Conservation (phyloP, 257 asterid genomes). For the Solanum clarkiae region DNA sequence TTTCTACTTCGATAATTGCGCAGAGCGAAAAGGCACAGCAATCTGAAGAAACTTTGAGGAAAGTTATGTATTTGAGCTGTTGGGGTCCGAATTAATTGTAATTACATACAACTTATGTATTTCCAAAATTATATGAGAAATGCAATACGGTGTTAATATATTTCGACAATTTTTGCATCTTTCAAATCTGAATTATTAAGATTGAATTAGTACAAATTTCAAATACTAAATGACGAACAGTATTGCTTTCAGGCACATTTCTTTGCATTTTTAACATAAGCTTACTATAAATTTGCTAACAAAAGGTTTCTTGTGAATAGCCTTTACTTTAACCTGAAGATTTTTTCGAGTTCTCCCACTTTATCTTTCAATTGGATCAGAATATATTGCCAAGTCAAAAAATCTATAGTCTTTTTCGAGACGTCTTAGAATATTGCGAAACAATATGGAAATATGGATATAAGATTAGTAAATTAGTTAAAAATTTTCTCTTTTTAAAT, state of each 20-base stretch:
- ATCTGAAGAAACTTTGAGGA: conserved; percentile 17
- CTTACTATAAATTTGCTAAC: neutral
- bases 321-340: neutral
- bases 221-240: neutral
- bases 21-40: neutral
- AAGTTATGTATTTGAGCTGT: conserved; percentile 20
- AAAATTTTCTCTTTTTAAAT: no score
- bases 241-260: neutral
- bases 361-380: neutral
- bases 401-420: no score
- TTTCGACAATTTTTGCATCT: neutral
- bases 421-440: no score
- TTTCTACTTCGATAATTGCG: neutral
- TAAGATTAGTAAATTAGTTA: no score
- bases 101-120: neutral
- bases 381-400: neutral
- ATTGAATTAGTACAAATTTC: neutral
- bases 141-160: neutral
- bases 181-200: neutral
- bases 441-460: no score
- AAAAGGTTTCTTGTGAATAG: neutral
- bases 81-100: conserved; percentile 15
- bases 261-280: neutral
- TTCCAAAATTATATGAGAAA: neutral
- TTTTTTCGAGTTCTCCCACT: neutral